Evolutionary conservation across 306 rosid species (phyloP).

Genomic region (Erythrophleum fordii): DNA sequence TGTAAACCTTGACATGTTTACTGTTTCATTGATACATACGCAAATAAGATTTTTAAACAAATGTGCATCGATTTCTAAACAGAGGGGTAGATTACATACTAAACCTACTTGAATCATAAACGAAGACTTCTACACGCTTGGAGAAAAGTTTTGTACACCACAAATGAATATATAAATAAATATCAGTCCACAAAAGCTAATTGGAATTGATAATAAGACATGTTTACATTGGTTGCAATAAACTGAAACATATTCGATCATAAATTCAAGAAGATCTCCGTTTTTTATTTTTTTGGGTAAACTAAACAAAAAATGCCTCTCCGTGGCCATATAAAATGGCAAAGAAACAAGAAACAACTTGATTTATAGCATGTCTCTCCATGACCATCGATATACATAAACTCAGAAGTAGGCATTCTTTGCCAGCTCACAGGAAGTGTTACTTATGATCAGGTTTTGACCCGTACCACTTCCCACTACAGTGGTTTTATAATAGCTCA

Average conservation of each 20-base stretch:
- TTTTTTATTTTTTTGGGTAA: too few species aligned
- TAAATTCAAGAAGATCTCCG: background rate
- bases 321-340: background rate
- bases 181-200: background rate
- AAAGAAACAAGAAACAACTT: background rate
- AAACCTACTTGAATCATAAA: background rate
- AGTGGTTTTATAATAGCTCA: background rate
- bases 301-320: background rate
- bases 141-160: background rate
- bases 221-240: background rate
- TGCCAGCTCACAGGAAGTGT: background rate
- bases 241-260: background rate
- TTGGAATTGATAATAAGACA: background rate
- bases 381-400: background rate
- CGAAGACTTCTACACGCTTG: background rate
- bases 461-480: background rate
- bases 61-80: too few species aligned
- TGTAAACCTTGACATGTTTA: background rate
- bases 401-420: background rate
- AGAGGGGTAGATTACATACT: background rate
- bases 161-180: background rate
- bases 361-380: background rate
- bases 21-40: background rate
- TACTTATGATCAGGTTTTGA: background rate
- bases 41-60: background rate